Base-by-base conservation (phyloP, 441 rosid species). In the Iberis amara region DNA sequence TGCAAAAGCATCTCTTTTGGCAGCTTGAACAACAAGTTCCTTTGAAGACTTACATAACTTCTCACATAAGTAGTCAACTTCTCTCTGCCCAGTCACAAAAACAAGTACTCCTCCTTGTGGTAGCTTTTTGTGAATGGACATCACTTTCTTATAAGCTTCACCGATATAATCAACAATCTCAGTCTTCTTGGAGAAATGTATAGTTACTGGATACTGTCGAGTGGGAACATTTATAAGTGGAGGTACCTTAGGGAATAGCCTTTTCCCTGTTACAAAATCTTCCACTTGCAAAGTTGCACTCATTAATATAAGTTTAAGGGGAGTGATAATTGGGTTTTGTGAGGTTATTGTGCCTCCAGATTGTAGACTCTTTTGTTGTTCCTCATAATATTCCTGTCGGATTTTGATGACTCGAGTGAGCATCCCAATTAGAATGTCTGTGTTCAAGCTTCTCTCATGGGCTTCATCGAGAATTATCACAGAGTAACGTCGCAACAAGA, bases 401-500 rank as follows among this genome's bases (percentile, higher is more conserved):
- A 77, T 73, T 56, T 39, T 73, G 73, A 85, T 73, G 62, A 79
- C 73, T 48, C 90, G 82, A 41, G 94, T 83, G 51, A 91, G 85
- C 95, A 91, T 81, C 53, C 98, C 95, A n/a, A 85, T 85, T 50
- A 91, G 84, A 73, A 91, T 88, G 73, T 91, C 98, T 8, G 95
- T 91, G 76, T 85, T 91, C 66, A 88, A 73, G 79, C 87, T 85
- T 73, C 96, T 81, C 66, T 91, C 98, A 71, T 91, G 98, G 57
- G 96, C 96, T 75, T 91, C 96, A 64, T 91, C 95, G 59, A 91
- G 78, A 63, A 91, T 75, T 56, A 91, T 74, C 68, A 83, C 85
- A 4, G 95, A 91, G 76, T 88, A 91, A 36, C 78, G 83, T 64
- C 69, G 82, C 80, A 91, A 61, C 24, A 82, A 51, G 76, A 83